Evolutionary conservation across 495 filamentous ascomycete species (phyloP).

Genomic region (Aspergillus cavernicola): DNA sequence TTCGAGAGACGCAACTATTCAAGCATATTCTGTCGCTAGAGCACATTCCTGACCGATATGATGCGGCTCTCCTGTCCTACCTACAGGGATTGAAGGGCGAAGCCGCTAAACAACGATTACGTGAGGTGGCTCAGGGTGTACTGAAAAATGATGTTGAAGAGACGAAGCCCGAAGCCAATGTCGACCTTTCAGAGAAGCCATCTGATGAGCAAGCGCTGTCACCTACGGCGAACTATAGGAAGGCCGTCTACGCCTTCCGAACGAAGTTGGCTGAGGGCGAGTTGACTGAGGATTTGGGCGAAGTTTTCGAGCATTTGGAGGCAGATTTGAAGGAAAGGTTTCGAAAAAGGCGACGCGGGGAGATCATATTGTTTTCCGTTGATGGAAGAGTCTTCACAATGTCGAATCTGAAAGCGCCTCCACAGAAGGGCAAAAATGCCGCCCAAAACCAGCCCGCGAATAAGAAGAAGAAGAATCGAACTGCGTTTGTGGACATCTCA

Average conservation of each 20-base stretch:
- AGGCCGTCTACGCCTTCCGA: slow-evolving; percentile 47
- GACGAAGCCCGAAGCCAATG: slow-evolving; percentile 40
- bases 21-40: slow-evolving; percentile 72
- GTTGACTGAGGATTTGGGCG: slow-evolving; percentile 28
- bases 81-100: slow-evolving; percentile 67
- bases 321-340: slow-evolving; percentile 37
- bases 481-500: slow-evolving; percentile 42
- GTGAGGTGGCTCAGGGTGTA: slow-evolving; percentile 57
- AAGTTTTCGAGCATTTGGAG: slow-evolving; percentile 29
- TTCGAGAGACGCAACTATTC: slow-evolving; percentile 74
- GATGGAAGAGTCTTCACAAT: slow-evolving; percentile 30
- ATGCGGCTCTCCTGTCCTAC: slow-evolving; percentile 63
- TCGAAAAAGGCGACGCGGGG: slow-evolving; percentile 43
- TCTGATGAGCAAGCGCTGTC: slow-evolving; percentile 12
- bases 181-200: slow-evolving; percentile 23
- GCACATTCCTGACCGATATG: slow-evolving; percentile 61
- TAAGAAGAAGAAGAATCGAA: slow-evolving; percentile 57
- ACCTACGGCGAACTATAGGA: slow-evolving; percentile 47
- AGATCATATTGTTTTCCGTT: slow-evolving; percentile 43
- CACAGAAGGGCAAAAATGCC: slow-evolving; percentile 19
- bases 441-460: slow-evolving; percentile 34
- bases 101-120: slow-evolving; percentile 54
- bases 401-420: slow-evolving; percentile 26
- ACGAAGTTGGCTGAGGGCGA: slow-evolving; percentile 24
- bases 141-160: slow-evolving; percentile 41